Evolutionary conservation across 108 stramenopile species (phyloP), one percentile per base, ranked within the genome.

Genomic region (Bacterosira constricta): DNA sequence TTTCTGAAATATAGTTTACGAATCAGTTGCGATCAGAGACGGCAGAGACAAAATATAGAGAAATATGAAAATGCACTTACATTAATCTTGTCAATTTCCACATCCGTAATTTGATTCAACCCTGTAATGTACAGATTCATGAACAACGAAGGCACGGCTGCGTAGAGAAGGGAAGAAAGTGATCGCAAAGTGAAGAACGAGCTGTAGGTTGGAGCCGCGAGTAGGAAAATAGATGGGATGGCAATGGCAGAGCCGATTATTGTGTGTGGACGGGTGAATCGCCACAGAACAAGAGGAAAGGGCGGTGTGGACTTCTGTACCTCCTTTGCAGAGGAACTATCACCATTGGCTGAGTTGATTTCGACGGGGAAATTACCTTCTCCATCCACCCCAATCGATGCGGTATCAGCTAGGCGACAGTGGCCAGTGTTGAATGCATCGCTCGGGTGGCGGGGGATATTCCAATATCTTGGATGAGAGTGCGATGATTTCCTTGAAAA

Each of bases 51-150:
- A 42, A 12, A 17, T 5, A 54, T 3, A 38, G 29, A 61, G 17
- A 17, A 41, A 61, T 13, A 21, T 2, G 21, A 2, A 42, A 11
- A 41, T 11, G 20, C 0, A 42, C 60, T 61, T 27, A 61, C 60
- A 80, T 97, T 98, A 54, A 98, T 86, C 58, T 87, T 90, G 82
- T 98, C 98, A 67, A 98, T 98, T 55, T 97, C 94, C 39, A 97
- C 94, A 79, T 98, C 98, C 3, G 94, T 96, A 42, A 98, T 91
- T 83, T 98, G 98, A 69, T 98, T 98, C 37, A 98, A 71, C 18
- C 98, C 98, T 1, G 97, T 97, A 68, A 98, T 97, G 87, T 94
- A 97, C 35, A 97, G 64, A 75, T 98, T 98, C 86, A 95, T 94
- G 42, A 97, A 77, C n/a, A 97, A 82, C 6, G 96, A 77, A 8